phyloP scores from a whole-genome alignment of 352 stramenopile genomes.

The Aphanomyces cochlioides region DNA sequence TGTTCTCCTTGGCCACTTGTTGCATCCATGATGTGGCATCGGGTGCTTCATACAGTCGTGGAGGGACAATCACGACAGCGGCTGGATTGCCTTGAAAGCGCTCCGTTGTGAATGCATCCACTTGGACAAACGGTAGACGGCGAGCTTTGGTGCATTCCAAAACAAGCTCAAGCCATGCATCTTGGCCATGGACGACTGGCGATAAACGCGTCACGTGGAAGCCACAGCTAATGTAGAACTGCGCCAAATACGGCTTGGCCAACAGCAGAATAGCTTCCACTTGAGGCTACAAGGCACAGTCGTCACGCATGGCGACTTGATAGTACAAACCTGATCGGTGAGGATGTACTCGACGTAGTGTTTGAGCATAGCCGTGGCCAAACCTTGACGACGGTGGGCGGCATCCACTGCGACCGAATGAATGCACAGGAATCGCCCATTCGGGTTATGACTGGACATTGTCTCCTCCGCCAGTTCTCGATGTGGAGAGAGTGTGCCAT shows the following conservation, averaged over 20 bases:
- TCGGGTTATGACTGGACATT: conserved; percentile 73
- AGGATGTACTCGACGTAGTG: conserved; percentile 62
- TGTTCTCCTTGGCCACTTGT: conserved; percentile 86
- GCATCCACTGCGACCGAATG: conserved; percentile 81
- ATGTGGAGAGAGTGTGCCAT: conserved; percentile 58
- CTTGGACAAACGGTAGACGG: conserved; percentile 42
- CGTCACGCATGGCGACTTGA: neutral
- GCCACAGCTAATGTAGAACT: conserved; percentile 79
- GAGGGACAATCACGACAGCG: conserved; percentile 71
- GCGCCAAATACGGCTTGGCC: conserved; percentile 69
- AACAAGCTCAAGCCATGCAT: conserved; percentile 75
- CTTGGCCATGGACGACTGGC: conserved; percentile 72
- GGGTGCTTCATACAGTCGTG: conserved; percentile 36
- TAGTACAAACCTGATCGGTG: conserved; percentile 32
- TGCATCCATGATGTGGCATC: conserved; percentile 54
- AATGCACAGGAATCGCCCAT: conserved; percentile 77
- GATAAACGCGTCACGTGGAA: conserved; percentile 65
- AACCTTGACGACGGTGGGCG: conserved; percentile 59
- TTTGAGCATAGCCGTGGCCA: conserved; percentile 72
- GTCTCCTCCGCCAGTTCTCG: conserved; percentile 56
- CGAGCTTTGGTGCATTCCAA: conserved; percentile 44
- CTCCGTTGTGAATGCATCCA: conserved; percentile 65
- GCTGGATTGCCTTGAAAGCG: conserved; percentile 88
- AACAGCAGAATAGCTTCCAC: conserved; percentile 75
- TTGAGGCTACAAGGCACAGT: conserved; percentile 32